Evolutionary conservation across 1,139 yeast species (phyloP).

Genomic region (Meyerozyma elateridarum): DNA sequence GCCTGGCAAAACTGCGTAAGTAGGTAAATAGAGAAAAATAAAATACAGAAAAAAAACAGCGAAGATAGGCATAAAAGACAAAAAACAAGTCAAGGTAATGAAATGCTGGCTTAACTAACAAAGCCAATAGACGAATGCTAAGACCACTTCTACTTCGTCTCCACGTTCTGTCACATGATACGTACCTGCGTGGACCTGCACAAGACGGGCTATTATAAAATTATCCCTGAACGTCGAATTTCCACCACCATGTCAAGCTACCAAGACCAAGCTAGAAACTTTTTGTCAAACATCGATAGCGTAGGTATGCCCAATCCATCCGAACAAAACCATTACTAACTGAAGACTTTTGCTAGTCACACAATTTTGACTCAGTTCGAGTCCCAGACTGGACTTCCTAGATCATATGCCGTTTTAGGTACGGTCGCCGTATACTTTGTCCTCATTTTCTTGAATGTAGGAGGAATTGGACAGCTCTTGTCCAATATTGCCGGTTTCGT

Average conservation of each 20-base stretch:
- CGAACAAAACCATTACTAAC: constrained; percentile 10
- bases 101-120: constrained; percentile 9
- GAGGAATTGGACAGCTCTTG: constrained; percentile 89
- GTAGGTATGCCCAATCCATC: constrained; percentile 18
- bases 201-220: too few relatives aligned
- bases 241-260: constrained; percentile 19
- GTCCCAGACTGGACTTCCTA: constrained; percentile 69
- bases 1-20: constrained; percentile 36
- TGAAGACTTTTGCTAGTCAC: constrained; percentile 37
- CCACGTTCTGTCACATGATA: too few relatives aligned
- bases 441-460: constrained; percentile 79
- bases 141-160: too few relatives aligned
- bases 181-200: too few relatives aligned
- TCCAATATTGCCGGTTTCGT: constrained; percentile 91
- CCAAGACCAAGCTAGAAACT: constrained; percentile 22
- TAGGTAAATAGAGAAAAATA: too few relatives aligned
- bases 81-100: constrained; percentile 11
- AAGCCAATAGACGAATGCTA: neutral
- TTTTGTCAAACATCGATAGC: constrained; percentile 25
- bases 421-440: constrained; percentile 63
- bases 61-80: constrained; percentile 27
- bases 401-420: constrained; percentile 78
- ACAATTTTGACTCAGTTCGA: constrained; percentile 53
- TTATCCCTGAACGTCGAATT: too few relatives aligned
- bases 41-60: too few relatives aligned